phyloP scores from a whole-genome alignment of 495 filamentous ascomycete genomes.

The Aspergillus egyptiacus region DNA sequence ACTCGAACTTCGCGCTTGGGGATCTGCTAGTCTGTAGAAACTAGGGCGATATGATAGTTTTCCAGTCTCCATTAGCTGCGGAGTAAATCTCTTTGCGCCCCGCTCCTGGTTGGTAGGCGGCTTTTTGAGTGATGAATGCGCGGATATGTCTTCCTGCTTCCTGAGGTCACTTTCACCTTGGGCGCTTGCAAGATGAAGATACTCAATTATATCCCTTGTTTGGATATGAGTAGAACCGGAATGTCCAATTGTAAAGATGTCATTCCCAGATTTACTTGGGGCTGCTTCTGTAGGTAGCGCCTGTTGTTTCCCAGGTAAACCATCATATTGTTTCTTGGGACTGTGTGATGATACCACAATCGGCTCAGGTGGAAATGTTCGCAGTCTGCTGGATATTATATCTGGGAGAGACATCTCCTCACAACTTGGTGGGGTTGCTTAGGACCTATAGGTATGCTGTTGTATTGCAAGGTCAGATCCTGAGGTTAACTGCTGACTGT shows the following conservation, averaged over 20 bases:
- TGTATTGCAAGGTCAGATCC: no score
- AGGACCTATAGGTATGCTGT: no score
- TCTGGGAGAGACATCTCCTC: no score
- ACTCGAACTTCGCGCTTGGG: constrained; percentile 6
- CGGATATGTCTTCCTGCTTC: neutral
- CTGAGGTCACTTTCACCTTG: neutral
- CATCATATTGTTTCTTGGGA: constrained; percentile 37
- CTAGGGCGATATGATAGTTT: constrained; percentile 42
- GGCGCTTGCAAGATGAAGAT: no score
- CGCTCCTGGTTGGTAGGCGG: constrained; percentile 9
- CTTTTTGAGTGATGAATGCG: no score
- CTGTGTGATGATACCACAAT: constrained; percentile 61
- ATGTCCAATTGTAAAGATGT: neutral
- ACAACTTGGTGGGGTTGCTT: no score
- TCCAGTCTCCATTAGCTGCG: constrained; percentile 54
- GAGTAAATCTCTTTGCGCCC: constrained; percentile 45
- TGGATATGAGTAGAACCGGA: neutral
- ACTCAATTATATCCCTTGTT: no score
- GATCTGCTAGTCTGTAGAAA: constrained; percentile 23
- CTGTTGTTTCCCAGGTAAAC: constrained; percentile 20
- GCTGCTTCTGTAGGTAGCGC: neutral
- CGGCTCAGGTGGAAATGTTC: no score
- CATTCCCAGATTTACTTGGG: neutral
- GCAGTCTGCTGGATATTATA: no score
- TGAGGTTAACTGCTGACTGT: no score